These are phyloP conservation scores for Fusarium setosum DNA, from an alignment of 2,329 filamentous ascomycete species.

Conservation along the genomic window DNA sequence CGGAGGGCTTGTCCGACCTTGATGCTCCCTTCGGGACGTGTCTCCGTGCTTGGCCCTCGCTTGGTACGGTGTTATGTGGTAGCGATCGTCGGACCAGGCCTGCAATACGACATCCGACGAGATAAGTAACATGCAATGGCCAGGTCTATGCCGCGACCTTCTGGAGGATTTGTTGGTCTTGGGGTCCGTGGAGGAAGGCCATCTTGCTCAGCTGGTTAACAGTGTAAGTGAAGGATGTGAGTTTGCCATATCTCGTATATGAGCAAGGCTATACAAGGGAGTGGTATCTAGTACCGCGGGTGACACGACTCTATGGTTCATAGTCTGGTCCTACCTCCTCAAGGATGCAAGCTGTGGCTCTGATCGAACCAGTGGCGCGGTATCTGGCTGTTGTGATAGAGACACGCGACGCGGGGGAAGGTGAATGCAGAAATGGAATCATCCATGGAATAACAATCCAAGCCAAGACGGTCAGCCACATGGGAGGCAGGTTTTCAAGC, in stretches of 20 bases:
- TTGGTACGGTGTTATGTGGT: neutral
- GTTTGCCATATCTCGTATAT: too few species aligned
- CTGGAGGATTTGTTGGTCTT: neutral
- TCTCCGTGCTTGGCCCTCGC: conserved; percentile 20
- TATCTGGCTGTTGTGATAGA: too few species aligned
- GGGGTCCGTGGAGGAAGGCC: neutral
- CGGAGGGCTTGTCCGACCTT: conserved; percentile 3
- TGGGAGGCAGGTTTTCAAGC: neutral
- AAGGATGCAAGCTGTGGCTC: too few species aligned
- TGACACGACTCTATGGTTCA: too few species aligned
- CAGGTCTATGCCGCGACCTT: neutral
- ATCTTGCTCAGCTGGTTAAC: neutral
- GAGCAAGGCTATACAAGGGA: too few species aligned
- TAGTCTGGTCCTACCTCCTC: too few species aligned
- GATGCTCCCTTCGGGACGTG: neutral
- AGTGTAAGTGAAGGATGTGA: neutral
- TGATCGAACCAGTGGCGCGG: too few species aligned
- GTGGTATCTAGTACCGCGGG: too few species aligned
- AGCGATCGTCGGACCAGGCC: conserved; percentile 11
- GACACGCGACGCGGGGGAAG: too few species aligned
- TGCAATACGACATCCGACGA: neutral
- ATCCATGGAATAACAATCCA: neutral
- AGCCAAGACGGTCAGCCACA: neutral
- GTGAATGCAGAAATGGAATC: too few species aligned
- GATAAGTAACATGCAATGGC: conserved; percentile 15